Conservation (phyloP, 306 rosid species). For the Fragaria vesca region DNA sequence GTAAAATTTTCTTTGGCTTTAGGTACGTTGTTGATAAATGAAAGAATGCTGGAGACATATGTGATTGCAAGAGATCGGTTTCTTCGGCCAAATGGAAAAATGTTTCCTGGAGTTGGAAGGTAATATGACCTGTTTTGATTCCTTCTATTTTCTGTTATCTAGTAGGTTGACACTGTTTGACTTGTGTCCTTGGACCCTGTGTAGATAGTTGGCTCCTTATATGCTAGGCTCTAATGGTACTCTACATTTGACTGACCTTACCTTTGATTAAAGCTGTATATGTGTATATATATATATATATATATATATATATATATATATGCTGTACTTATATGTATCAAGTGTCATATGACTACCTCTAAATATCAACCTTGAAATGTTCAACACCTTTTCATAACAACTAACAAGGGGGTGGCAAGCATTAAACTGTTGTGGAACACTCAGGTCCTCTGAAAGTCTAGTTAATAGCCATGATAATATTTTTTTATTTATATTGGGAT, state of each 20-base stretch:
- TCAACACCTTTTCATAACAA: neutral
- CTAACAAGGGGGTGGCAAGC: neutral
- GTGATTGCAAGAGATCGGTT: slow-evolving; percentile 97
- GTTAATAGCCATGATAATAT: neutral
- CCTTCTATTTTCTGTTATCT: slow-evolving; percentile 4
- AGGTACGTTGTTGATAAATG: slow-evolving; percentile 90
- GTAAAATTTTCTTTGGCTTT: slow-evolving; percentile 18
- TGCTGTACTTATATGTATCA: neutral
- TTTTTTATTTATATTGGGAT: neutral
- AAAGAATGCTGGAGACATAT: slow-evolving; percentile 96
- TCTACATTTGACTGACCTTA: neutral
- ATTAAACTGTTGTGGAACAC: neutral
- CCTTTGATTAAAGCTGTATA: neutral
- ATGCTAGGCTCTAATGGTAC: neutral
- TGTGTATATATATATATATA: neutral
- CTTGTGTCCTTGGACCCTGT: slow-evolving; percentile 5
- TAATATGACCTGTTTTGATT: slow-evolving; percentile 26
- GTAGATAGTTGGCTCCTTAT: slow-evolving; percentile 6
- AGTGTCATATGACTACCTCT: neutral
- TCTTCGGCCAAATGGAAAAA: slow-evolving; percentile 73
- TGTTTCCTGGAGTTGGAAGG: slow-evolving; percentile 95
- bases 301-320: no score
- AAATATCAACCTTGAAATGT: neutral
- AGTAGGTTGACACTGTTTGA: neutral
- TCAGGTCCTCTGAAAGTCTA: neutral